Evolutionary conservation across 2,329 filamentous ascomycete genomes (phyloP).

Genomic region (Colletotrichum zoysiae): DNA sequence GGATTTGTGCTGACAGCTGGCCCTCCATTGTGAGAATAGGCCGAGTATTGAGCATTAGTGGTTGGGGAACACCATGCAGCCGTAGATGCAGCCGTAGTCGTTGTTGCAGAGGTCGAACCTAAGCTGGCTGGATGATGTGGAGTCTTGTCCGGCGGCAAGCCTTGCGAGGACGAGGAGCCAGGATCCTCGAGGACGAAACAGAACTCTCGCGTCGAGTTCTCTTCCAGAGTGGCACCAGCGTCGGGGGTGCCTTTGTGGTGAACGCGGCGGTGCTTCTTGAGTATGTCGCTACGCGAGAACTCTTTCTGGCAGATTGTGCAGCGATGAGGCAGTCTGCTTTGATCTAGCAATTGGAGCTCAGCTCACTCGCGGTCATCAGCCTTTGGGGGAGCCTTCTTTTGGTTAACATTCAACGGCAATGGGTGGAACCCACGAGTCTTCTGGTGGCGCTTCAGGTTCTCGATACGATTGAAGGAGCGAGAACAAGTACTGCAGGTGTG

Average conservation of each 20-base stretch:
- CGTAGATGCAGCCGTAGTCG: background rate
- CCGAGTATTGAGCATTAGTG: background rate
- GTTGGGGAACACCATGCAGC: background rate
- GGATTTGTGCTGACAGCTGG: background rate
- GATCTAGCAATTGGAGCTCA: background rate
- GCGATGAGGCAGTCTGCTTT: slow-evolving; percentile 10
- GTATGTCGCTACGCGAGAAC: slow-evolving; percentile 21
- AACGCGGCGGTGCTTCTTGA: slow-evolving; percentile 27
- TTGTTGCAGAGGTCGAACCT: background rate
- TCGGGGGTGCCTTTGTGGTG: slow-evolving; percentile 6
- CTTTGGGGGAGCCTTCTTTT: background rate
- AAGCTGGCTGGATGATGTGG: background rate
- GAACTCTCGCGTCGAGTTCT: background rate
- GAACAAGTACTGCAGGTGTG: slow-evolving; percentile 11
- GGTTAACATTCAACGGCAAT: too few relatives aligned
- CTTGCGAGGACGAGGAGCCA: background rate
- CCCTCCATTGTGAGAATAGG: background rate
- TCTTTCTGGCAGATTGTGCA: slow-evolving; percentile 15
- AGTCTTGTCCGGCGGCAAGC: background rate
- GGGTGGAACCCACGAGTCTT: slow-evolving; percentile 23
- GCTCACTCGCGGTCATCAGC: background rate
- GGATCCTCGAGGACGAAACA: slow-evolving; percentile 11
- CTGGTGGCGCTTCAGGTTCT: slow-evolving; percentile 33
- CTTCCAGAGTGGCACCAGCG: background rate
- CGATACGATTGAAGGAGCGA: slow-evolving; percentile 18